Base-by-base conservation (phyloP, 2,329 filamentous ascomycete species). In the Stylonectria norvegica region DNA sequence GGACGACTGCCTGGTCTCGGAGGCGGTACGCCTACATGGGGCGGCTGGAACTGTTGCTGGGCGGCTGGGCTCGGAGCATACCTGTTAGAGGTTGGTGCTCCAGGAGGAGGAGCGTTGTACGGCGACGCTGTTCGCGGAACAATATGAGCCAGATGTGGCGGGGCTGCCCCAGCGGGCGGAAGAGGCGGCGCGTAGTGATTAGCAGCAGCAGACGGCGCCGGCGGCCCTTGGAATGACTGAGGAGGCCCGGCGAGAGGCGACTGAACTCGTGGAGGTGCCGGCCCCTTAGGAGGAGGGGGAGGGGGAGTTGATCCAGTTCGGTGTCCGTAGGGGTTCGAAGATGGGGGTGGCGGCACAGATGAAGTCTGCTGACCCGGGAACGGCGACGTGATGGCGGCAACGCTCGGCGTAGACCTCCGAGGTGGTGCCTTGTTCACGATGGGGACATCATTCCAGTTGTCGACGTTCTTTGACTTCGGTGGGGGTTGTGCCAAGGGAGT, bases 381-480 rank as follows among this genome's bases (percentile, higher is more conserved):
- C 7, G 89, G 87, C 14, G 86, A 80, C n/a, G 75, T 79, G 36
- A 89, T 80, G 3, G 85, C 72, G 36, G 81, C 78, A 15, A 80
- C 71, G 40, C 75, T 81, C 3, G 90, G 89, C 1, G 91, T 96
- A 32, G 75, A 75, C 59, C 84, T 80, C 51, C 90, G 81, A 11
- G 79, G 76, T n/a, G 54, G 48, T 20, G 77, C 70, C 69, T 91
- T 88, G 32, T 79, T 75, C 32, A 97, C 86, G 56, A 95, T 78
- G 2, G 93, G 93, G 36, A 94, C 85, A 64, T 98, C 93, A 55
- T 98, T 98, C 93, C 93, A 98, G 54, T 86, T 85, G 19, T 83
- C 79, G 48, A 83, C 83, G 49, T 85, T 84, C 58, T 82, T 83
- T 42, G 79, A 72, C 57, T 80, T 81, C 8, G 86, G 79, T 14